These are phyloP conservation scores for Ceratopteris richardii DNA, from an alignment of 75 land plant species.

Conservation along the genomic window DNA sequence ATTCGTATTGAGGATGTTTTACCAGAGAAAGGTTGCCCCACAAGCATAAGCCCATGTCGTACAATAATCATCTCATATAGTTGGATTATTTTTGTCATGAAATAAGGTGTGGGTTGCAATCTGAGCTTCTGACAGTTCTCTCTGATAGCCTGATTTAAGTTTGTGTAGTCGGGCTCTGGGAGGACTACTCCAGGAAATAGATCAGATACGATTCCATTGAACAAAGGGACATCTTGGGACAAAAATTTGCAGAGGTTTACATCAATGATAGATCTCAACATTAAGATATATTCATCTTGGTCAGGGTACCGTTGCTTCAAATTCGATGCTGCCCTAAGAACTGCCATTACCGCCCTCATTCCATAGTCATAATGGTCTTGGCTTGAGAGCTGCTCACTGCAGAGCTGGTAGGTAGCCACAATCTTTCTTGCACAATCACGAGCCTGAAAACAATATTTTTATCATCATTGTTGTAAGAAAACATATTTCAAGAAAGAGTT, in stretches of 20 bases:
- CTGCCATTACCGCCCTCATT: conserved; percentile 42
- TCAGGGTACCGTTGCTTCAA: conserved; percentile 35
- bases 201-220: conserved; percentile 38
- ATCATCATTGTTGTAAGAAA: no score
- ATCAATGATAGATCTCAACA: conserved; percentile 37
- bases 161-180: conserved; percentile 34
- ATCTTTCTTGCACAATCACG: conserved; percentile 41
- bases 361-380: conserved; percentile 47
- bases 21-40: conserved; percentile 34
- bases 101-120: conserved; percentile 29
- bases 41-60: conserved; percentile 36
- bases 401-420: conserved; percentile 35
- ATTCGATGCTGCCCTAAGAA: conserved; percentile 36
- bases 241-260: conserved; percentile 39
- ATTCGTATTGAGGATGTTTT: conserved; percentile 35
- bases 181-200: conserved; percentile 38
- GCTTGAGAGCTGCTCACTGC: conserved; percentile 39
- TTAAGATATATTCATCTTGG: conserved; percentile 29
- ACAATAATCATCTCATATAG: conserved; percentile 44
- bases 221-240: conserved; percentile 38
- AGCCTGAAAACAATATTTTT: conserved; percentile 27
- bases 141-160: conserved; percentile 22
- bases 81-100: conserved; percentile 30
- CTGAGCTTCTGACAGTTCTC: conserved; percentile 24
- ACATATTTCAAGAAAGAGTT: no score